Evolutionary conservation across 345 rosid genomes (phyloP), one percentile per base, ranked within the genome.

Genomic region (Eucalyptus leucophloia): DNA sequence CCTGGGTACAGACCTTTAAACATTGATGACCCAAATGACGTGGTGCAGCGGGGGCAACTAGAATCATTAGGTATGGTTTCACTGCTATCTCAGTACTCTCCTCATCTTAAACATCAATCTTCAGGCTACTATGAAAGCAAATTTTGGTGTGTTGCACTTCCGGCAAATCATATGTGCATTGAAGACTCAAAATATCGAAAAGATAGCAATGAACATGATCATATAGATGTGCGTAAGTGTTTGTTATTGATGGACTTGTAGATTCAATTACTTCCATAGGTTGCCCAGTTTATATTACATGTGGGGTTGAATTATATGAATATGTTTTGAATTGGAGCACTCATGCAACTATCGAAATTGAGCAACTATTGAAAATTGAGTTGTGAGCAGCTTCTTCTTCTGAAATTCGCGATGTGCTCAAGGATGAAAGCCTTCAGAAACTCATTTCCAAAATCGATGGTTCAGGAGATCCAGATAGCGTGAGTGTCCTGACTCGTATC

Each of bases 61-160:
- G 92, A 92, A 69, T 92, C 95, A 67, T 90, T 92, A 91, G 98
- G 99, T 96, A 93, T 60, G 90, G 6, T 90, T 67, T 81, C 44
- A 18, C 49, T 53, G 34, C 50, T 88, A 50, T 87, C 67, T 60
- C 44, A 34, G 65, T 21, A 54, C 30, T 87, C n/a, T 21, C 58
- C 42, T 49, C 47, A 51, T 50, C 65, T 87, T 87, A 14, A 44
- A 77, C 47, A 21, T 77, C 85, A 77, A 40, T 77, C 47, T 77
- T 40, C 9, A 2, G 85, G 30, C 85, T 40, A 77, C 85, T 6
- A 3, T 5, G 47, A 40, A 77, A 12, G 85, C 47, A 77, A 21
- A 77, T 77, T 77, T 21, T 40, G 85, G 16, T 77, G 28, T 4
- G 13, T 7, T 40, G 30, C 42, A 40, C 47, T 40, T 77, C 85